Conservation (phyloP, 2,329 filamentous ascomycete genomes). For the Colletotrichum sp. region DNA sequence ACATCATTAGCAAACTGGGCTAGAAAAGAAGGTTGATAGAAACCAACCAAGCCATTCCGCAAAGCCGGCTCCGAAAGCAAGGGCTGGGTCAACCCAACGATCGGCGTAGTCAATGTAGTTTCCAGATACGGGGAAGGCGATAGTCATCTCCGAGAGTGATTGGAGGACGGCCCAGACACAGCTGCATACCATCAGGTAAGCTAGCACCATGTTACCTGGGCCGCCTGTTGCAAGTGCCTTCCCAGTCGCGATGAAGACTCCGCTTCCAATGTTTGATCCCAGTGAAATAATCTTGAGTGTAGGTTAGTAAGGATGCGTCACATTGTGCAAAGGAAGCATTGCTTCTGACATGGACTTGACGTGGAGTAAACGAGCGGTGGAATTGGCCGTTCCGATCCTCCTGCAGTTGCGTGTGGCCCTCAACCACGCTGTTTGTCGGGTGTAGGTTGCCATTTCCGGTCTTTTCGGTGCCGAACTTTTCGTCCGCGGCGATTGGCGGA, state of each 20-base stretch:
- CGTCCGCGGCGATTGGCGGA: not conserved
- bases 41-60: conserved; percentile 26
- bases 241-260: conserved; percentile 40
- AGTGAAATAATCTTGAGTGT: conserved; percentile 24
- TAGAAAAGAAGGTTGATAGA: not conserved
- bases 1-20: not conserved
- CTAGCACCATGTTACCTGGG: conserved; percentile 34
- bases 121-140: conserved; percentile 37
- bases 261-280: conserved; percentile 36
- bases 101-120: conserved; percentile 41
- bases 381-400: not conserved
- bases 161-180: conserved; percentile 15
- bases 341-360: not conserved
- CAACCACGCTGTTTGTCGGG: not conserved
- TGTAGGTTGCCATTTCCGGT: not conserved
- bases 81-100: conserved; percentile 38
- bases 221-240: conserved; percentile 33
- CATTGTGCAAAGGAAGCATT: not conserved
- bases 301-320: not conserved
- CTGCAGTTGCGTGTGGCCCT: not conserved
- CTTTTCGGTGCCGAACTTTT: not conserved
- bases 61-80: conserved; percentile 40
- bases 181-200: conserved; percentile 29
- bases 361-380: not conserved
- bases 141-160: conserved; percentile 37